Percentiles rank a stretch among this genome's conserved stretches.
Evolutionary conservation across 208 protist genomes (phyloP).

Genomic region (Phytomonas sp.): DNA sequence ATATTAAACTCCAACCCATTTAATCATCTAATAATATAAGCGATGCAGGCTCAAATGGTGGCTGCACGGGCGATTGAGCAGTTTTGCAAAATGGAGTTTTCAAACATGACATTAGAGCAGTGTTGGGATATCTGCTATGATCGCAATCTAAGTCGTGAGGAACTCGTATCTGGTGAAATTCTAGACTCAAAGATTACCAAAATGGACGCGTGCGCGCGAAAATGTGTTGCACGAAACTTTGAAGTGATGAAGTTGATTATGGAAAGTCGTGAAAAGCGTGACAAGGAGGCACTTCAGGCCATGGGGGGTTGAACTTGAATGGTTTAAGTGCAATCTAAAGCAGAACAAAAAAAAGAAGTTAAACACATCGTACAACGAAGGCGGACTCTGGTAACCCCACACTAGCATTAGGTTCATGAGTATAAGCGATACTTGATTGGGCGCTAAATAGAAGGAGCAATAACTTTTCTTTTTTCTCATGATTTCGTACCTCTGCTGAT

Average conservation of each 20-base stretch:
- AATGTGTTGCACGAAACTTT: constrained; percentile 82
- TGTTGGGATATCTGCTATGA: constrained; percentile 89
- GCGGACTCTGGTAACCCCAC: neutral
- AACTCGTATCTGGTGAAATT: constrained; percentile 39
- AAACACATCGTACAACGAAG: neutral
- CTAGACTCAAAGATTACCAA: constrained; percentile 45
- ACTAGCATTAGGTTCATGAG: neutral
- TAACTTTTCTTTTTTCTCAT: too few species aligned
- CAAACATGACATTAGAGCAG: constrained; percentile 52
- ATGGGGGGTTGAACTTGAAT: constrained; percentile 21
- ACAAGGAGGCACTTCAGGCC: constrained; percentile 25
- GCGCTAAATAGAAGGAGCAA: neutral
- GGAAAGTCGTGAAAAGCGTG: constrained; percentile 36
- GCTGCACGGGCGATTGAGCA: constrained; percentile 62
- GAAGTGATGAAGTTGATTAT: constrained; percentile 80
- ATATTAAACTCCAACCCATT: neutral
- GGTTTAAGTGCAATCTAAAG: neutral
- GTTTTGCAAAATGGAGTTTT: constrained; percentile 64
- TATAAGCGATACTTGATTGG: neutral
- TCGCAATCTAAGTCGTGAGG: constrained; percentile 44
- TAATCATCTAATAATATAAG: constrained; percentile 6
- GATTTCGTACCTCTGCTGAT: too few species aligned
- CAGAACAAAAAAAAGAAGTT: neutral
- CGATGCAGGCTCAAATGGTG: constrained; percentile 77
- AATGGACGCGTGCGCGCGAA: constrained; percentile 80